phyloP scores from a whole-genome alignment of 2,329 filamentous ascomycete genomes.

The Elsinoe ampelina region DNA sequence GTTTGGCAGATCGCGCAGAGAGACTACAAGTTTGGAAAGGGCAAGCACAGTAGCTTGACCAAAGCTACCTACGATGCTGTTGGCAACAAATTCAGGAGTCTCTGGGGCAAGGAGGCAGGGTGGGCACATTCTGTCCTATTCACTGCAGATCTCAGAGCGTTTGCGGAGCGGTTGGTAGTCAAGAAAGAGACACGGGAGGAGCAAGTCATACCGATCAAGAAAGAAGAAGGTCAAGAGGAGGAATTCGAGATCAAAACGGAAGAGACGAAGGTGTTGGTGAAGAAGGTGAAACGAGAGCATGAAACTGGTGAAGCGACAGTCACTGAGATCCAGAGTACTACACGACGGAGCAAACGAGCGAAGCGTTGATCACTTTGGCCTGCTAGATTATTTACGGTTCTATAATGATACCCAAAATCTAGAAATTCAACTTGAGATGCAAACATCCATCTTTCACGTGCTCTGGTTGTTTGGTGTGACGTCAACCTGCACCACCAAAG shows the following conservation, averaged over 20 bases:
- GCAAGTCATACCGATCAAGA: slow-evolving; percentile 22
- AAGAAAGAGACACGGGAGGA: slow-evolving; percentile 43
- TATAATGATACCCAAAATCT: neutral
- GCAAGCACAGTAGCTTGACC: slow-evolving; percentile 74
- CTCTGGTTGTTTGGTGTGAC: neutral
- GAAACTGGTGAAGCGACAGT: slow-evolving; percentile 32
- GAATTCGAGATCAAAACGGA: slow-evolving; percentile 25
- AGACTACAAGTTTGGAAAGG: slow-evolving; percentile 85
- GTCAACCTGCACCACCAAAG: neutral
- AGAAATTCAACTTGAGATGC: neutral
- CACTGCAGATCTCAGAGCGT: slow-evolving; percentile 80
- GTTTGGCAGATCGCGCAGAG: slow-evolving; percentile 97
- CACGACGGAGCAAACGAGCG: slow-evolving; percentile 30
- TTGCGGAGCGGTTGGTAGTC: slow-evolving; percentile 56
- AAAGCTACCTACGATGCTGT: slow-evolving; percentile 84
- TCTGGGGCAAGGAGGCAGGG: slow-evolving; percentile 90
- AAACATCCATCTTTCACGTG: neutral
- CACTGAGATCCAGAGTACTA: slow-evolving; percentile 30
- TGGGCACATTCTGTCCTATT: slow-evolving; percentile 98
- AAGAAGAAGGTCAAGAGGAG: slow-evolving; percentile 16
- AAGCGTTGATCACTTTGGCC: slow-evolving; percentile 14
- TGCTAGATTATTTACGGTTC: neutral
- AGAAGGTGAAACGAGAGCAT: slow-evolving; percentile 33
- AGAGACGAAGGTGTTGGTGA: slow-evolving; percentile 26
- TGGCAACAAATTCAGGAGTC: slow-evolving; percentile 74